Conservation (phyloP, 106 monocot species). For the Allium sativum region DNA sequence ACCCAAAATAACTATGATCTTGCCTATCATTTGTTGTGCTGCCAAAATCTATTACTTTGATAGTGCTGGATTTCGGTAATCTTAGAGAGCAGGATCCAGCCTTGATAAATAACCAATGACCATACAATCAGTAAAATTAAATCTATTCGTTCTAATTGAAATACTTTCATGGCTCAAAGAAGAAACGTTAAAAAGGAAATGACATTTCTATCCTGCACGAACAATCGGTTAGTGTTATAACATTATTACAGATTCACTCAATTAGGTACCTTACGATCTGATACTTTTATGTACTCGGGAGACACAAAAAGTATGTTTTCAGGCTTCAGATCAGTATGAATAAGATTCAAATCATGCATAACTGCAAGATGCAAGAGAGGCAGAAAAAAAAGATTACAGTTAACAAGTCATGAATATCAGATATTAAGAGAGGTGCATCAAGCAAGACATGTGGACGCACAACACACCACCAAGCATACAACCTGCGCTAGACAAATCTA, state of each 20-base stretch:
- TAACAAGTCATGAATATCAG: not conserved
- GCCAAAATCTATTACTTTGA: constrained; percentile 78
- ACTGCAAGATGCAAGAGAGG: constrained; percentile 18
- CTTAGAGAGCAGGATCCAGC: constrained; percentile 12
- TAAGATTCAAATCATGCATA: constrained; percentile 41
- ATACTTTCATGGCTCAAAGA: too few species aligned
- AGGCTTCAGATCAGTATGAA: constrained; percentile 51
- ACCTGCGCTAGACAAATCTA: not conserved
- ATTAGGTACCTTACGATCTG: constrained; percentile 35
- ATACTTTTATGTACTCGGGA: constrained; percentile 51
- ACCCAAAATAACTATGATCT: constrained; percentile 37
- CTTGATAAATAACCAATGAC: not conserved
- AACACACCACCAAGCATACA: not conserved
- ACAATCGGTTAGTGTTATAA: not conserved
- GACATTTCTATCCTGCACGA: too few species aligned
- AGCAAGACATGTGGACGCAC: not conserved
- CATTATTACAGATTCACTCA: not conserved
- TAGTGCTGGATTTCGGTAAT: constrained; percentile 57
- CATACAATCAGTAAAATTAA: constrained; percentile 1
- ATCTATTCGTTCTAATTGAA: not conserved
- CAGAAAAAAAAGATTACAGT: constrained; percentile 1
- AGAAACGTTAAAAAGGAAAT: too few species aligned
- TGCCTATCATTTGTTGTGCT: constrained; percentile 42
- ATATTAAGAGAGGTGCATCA: not conserved
- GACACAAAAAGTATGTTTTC: constrained; percentile 64